phyloP scores from a whole-genome alignment of 2,329 filamentous ascomycete genomes.

The Cercospora janseana region DNA sequence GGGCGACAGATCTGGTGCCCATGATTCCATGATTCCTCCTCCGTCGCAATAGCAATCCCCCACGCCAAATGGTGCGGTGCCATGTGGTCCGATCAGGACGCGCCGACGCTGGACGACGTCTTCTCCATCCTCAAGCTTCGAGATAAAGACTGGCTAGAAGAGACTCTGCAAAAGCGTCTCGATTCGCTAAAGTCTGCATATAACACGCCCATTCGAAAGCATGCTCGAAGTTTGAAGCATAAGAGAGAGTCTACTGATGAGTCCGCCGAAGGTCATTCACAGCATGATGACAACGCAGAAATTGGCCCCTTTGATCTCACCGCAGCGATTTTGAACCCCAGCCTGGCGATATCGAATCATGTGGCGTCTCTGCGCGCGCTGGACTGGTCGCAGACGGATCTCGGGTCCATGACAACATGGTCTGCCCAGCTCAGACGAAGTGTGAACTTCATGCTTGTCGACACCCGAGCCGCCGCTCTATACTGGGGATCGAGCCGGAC shows the following conservation, averaged over 20 bases:
- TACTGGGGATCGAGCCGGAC: conserved; percentile 34
- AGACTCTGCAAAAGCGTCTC: conserved; percentile 12
- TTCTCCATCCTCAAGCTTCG: conserved; percentile 9
- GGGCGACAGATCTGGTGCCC: not conserved
- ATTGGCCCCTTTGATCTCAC: conserved; percentile 23
- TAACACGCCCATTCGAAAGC: not conserved
- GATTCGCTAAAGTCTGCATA: not conserved
- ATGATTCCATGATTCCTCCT: not conserved
- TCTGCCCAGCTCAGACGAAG: conserved; percentile 17
- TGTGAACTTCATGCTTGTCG: conserved; percentile 24
- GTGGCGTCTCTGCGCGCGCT: conserved; percentile 18
- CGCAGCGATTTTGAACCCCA: conserved; percentile 1
- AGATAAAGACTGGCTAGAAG: conserved; percentile 16
- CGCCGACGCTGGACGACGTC: conserved; percentile 14
- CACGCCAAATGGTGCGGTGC: not conserved
- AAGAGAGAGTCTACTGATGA: conserved; percentile 11
- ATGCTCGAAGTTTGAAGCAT: conserved; percentile 6
- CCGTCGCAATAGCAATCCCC: not conserved
- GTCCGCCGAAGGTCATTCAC: not conserved
- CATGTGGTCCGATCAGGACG: conserved; percentile 14
- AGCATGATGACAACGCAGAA: not conserved
- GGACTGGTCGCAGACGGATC: conserved; percentile 22
- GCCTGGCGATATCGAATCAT: conserved; percentile 17
- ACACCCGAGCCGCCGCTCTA: conserved; percentile 21
- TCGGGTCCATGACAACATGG: conserved; percentile 26